Percentiles rank a stretch among this genome's conserved stretches.
Conservation (phyloP, 2,329 filamentous ascomycete species). For the Arthrobotrys sphaeroides region DNA sequence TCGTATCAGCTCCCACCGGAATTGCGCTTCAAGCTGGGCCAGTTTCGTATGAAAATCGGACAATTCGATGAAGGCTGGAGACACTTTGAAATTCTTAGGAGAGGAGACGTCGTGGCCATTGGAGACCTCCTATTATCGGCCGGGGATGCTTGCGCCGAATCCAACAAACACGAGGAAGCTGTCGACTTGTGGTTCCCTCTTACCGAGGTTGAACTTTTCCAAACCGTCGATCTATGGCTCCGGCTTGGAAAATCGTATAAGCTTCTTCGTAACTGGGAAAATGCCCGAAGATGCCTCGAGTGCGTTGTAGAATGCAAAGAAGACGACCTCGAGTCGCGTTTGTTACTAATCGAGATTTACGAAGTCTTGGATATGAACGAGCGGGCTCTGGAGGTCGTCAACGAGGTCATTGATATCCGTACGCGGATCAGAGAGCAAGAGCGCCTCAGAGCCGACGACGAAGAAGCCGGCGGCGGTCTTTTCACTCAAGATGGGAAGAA, state of each 20-base stretch:
- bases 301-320: constrained; percentile 48
- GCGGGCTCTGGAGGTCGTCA: constrained; percentile 78
- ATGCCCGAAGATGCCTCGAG: constrained; percentile 40
- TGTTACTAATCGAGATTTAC: constrained; percentile 70
- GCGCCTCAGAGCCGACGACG: constrained; percentile 53
- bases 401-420: constrained; percentile 75
- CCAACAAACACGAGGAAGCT: constrained; percentile 67
- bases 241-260: constrained; percentile 75
- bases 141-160: constrained; percentile 69
- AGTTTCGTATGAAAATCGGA: constrained; percentile 79
- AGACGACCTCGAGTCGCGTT: constrained; percentile 39
- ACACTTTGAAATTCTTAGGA: constrained; percentile 76
- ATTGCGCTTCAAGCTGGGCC: constrained; percentile 81
- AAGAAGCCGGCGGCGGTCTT: not conserved
- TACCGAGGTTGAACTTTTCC: constrained; percentile 64
- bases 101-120: constrained; percentile 71
- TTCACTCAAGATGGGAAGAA: constrained; percentile 39
- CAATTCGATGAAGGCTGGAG: constrained; percentile 75
- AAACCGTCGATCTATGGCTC: constrained; percentile 67
- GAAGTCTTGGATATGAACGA: constrained; percentile 77
- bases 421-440: constrained; percentile 61
- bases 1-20: constrained; percentile 81
- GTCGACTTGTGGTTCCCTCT: constrained; percentile 69
- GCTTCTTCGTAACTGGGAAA: constrained; percentile 65
- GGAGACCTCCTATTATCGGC: constrained; percentile 81